Evolutionary conservation across 306 rosid genomes (phyloP).

Genomic region (Alnus glutinosa): DNA sequence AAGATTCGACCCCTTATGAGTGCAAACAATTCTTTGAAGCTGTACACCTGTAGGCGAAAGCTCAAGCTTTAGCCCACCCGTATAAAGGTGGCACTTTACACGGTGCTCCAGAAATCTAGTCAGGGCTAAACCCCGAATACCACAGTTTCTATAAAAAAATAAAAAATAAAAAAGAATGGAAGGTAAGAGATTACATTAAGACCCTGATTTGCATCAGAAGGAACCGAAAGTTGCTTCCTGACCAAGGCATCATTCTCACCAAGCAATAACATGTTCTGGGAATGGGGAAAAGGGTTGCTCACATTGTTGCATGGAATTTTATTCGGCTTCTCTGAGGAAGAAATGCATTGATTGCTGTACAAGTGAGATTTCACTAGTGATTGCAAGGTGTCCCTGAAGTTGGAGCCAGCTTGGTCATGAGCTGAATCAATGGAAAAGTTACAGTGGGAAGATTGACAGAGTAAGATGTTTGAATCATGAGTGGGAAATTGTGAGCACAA

Average conservation of each 20-base stretch:
- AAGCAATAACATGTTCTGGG: no score
- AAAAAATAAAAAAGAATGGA: no score
- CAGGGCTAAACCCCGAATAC: no score
- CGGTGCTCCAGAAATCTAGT: no score
- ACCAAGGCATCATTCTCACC: not conserved
- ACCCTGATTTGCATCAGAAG: constrained; percentile 1
- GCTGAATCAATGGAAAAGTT: not conserved
- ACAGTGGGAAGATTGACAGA: not conserved
- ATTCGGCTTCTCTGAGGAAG: not conserved
- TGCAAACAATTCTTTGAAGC: no score
- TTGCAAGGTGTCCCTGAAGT: not conserved
- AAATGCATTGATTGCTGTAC: not conserved
- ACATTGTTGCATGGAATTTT: not conserved
- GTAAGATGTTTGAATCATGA: not conserved
- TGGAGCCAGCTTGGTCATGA: not conserved
- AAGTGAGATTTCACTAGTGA: not conserved
- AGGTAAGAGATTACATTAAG: no score
- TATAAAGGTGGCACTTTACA: no score
- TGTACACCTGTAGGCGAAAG: no score
- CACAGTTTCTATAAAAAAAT: no score
- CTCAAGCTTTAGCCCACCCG: no score
- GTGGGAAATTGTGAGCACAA: not conserved
- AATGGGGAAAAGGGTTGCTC: not conserved
- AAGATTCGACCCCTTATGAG: no score
- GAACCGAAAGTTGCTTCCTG: not conserved